Evolutionary conservation across 192 early-diverging fungal species (phyloP).

Genomic region (Coemansia sp.): DNA sequence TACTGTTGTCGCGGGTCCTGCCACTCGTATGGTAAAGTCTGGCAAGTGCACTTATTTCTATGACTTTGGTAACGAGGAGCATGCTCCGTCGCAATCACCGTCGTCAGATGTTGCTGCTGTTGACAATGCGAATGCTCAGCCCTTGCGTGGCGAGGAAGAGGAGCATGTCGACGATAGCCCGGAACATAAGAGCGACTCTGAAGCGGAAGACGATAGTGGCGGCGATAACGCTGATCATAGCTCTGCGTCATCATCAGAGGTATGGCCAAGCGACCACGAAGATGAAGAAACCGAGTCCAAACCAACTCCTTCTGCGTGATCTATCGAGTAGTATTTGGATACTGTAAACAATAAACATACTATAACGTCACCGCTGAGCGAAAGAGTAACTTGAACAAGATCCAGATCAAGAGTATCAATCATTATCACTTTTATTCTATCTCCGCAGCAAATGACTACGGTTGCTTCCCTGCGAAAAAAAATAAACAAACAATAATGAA

Average conservation of each 20-base stretch:
- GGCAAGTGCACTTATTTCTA: slow-evolving; percentile 42
- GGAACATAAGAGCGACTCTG: neutral
- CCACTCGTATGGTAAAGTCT: slow-evolving; percentile 27
- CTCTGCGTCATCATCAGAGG: slow-evolving; percentile 14
- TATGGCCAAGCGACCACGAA: slow-evolving; percentile 16
- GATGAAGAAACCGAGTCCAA: neutral
- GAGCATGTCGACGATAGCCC: neutral
- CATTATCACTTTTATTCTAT: no score
- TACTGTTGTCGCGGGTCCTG: slow-evolving; percentile 19
- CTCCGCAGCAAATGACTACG: no score
- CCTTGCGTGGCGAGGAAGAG: slow-evolving; percentile 6
- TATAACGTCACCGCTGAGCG: no score
- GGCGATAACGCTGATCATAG: neutral
- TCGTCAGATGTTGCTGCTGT: neutral
- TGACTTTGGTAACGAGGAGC: neutral
- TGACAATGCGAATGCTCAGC: neutral
- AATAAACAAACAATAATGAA: no score
- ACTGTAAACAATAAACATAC: no score
- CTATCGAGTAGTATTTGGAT: no score
- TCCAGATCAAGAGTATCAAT: no score
- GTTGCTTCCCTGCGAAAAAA: no score
- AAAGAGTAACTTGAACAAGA: no score
- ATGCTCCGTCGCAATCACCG: neutral
- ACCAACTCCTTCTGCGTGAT: neutral
- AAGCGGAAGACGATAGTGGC: neutral